Evolutionary conservation across 371 early-diverging fungal genomes (phyloP).

Genomic region (Rhizopus stolonifer): DNA sequence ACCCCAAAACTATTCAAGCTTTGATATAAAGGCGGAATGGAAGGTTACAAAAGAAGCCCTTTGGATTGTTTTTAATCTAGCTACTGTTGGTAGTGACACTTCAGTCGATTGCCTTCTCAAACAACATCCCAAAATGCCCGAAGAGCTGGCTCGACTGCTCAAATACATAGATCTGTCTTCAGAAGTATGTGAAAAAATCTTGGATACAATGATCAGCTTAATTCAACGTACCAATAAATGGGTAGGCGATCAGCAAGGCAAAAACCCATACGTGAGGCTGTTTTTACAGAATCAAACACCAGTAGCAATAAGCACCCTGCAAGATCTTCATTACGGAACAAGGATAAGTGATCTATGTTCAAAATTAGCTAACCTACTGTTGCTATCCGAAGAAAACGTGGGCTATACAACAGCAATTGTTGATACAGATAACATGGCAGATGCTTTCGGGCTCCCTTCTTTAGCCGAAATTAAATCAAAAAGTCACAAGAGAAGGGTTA

Average conservation of each 20-base stretch:
- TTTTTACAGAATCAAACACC: slow-evolving; percentile 14
- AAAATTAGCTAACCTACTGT: slow-evolving; percentile 16
- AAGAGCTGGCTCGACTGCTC: slow-evolving; percentile 13
- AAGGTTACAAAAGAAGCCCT: slow-evolving; percentile 53
- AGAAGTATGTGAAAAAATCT: slow-evolving; percentile 20
- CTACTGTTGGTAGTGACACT: slow-evolving; percentile 39
- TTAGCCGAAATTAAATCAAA: slow-evolving; percentile 1
- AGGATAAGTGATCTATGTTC: slow-evolving; percentile 6
- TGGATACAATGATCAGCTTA: slow-evolving; percentile 29
- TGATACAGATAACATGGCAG: slow-evolving; percentile 18
- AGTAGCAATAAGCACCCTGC: background rate
- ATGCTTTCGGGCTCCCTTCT: slow-evolving; percentile 28
- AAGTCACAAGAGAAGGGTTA: slow-evolving; percentile 38
- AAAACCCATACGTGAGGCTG: slow-evolving; percentile 19
- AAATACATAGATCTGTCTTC: slow-evolving; percentile 17
- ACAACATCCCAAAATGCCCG: slow-evolving; percentile 18
- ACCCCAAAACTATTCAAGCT: slow-evolving; percentile 5
- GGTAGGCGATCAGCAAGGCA: slow-evolving; percentile 31
- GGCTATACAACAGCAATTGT: slow-evolving; percentile 9
- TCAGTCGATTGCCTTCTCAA: slow-evolving; percentile 28
- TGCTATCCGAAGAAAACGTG: slow-evolving; percentile 14
- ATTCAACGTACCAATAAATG: slow-evolving; percentile 48
- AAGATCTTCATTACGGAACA: background rate
- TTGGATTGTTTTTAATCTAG: slow-evolving; percentile 56
- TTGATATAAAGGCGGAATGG: slow-evolving; percentile 48